Percentiles rank a stretch among this genome's conserved stretches.
Evolutionary conservation across 1,284 basidiomycete genomes (phyloP).

Genomic region (Cryptococcus jaspeensis): DNA sequence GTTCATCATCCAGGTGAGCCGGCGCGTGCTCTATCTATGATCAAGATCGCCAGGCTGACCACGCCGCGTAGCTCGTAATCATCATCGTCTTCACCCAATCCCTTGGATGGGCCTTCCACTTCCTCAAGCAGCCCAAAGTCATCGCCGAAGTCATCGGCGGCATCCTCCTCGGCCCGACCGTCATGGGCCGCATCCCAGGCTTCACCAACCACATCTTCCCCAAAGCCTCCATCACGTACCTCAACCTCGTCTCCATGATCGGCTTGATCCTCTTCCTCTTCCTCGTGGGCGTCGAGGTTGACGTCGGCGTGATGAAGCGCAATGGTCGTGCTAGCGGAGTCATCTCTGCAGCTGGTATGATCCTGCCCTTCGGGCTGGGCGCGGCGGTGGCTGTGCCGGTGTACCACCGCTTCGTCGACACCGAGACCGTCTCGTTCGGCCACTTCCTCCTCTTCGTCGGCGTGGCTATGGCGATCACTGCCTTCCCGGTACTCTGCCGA

Average conservation of each 20-base stretch:
- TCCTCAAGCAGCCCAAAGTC: slow-evolving; percentile 77
- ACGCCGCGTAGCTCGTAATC: slow-evolving; percentile 51
- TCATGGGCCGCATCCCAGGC: slow-evolving; percentile 67
- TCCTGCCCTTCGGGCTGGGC: slow-evolving; percentile 80
- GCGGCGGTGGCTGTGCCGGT: slow-evolving; percentile 75
- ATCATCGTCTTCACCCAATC: slow-evolving; percentile 74
- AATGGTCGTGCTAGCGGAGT: slow-evolving; percentile 65
- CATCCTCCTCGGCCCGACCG: slow-evolving; percentile 72
- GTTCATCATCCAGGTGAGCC: slow-evolving; percentile 70
- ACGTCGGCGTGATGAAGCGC: slow-evolving; percentile 70
- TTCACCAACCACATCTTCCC: slow-evolving; percentile 86
- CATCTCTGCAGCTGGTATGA: slow-evolving; percentile 64
- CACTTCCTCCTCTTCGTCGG: slow-evolving; percentile 94
- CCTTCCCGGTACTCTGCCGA: slow-evolving; percentile 89
- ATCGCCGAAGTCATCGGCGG: slow-evolving; percentile 86
- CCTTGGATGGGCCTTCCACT: slow-evolving; percentile 62
- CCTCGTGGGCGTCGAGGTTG: slow-evolving; percentile 89
- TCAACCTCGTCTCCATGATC: slow-evolving; percentile 87
- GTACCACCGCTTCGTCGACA: slow-evolving; percentile 73
- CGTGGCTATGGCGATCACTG: slow-evolving; percentile 86
- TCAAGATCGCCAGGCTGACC: neutral
- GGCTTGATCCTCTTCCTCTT: slow-evolving; percentile 91
- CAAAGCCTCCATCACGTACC: slow-evolving; percentile 64
- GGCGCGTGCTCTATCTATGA: neutral
- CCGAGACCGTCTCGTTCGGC: slow-evolving; percentile 62